Evolutionary conservation across 306 rosid species (phyloP).

Genomic region (Ziziphus jujuba): DNA sequence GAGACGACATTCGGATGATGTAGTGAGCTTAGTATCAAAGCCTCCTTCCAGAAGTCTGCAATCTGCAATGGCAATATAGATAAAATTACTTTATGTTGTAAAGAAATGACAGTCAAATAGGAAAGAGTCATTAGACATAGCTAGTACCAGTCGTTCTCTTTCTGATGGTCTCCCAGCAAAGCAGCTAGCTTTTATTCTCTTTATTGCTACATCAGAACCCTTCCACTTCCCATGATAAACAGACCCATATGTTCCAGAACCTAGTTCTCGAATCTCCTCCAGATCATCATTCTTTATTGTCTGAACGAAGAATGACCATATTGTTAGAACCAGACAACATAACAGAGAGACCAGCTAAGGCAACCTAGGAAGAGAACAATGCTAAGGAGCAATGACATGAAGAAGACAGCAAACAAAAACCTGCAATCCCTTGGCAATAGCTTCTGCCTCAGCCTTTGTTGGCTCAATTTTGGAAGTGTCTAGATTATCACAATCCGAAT

Average conservation of each 20-base stretch:
- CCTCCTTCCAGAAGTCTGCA: conserved; percentile 99
- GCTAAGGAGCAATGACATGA: conserved; percentile 1
- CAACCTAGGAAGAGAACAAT: conserved; percentile 1
- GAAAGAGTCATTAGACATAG: conserved; percentile 26
- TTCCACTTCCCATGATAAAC: conserved; percentile 99
- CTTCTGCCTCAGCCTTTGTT: conserved; percentile 95
- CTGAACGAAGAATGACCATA: conserved; percentile 43
- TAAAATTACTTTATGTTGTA: background rate
- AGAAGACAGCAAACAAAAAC: conserved; percentile 41
- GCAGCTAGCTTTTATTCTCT: conserved; percentile 97
- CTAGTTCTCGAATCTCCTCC: conserved; percentile 96
- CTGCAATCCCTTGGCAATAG: conserved; percentile 91
- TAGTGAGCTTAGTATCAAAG: conserved; percentile 85
- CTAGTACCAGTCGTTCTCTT: conserved; percentile 88
- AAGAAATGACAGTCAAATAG: conserved; percentile 18
- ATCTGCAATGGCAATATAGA: conserved; percentile 46
- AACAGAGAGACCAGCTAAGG: conserved; percentile 15
- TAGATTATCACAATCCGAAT: conserved; percentile 59
- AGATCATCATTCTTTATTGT: conserved; percentile 89
- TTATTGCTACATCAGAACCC: conserved; percentile 96
- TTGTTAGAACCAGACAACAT: conserved; percentile 21
- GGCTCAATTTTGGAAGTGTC: conserved; percentile 77
- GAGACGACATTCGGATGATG: conserved; percentile 99
- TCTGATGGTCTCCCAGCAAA: conserved; percentile 95
- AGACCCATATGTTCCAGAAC: conserved; percentile 97